Conservation (phyloP, 2,329 filamentous ascomycete species). For the Xylariaceae sp. region DNA sequence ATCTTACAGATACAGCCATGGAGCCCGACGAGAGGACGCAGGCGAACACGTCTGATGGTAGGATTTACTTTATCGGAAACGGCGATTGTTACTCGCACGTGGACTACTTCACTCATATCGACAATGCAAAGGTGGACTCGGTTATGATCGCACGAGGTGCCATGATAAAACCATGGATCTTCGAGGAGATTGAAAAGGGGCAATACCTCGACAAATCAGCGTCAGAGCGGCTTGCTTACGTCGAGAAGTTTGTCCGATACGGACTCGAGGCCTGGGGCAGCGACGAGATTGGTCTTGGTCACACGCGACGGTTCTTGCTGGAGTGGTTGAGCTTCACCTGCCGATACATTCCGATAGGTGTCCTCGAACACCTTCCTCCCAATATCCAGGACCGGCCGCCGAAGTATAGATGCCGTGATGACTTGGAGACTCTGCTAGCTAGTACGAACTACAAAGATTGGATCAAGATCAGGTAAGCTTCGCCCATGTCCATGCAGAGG, state of each 20-base stretch:
- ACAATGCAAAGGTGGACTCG: constrained; percentile 75
- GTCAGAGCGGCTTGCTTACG: constrained; percentile 73
- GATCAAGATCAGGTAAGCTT: constrained; percentile 92
- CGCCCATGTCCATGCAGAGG: not conserved
- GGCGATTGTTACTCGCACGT: constrained; percentile 92
- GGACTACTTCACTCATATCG: constrained; percentile 76
- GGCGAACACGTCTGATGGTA: constrained; percentile 58
- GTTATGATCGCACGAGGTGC: constrained; percentile 97
- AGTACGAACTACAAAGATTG: constrained; percentile 94
- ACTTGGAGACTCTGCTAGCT: constrained; percentile 87
- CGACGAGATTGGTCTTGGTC: constrained; percentile 88
- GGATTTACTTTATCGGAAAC: constrained; percentile 90
- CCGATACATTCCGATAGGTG: constrained; percentile 83
- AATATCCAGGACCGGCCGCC: constrained; percentile 85
- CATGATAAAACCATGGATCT: constrained; percentile 96
- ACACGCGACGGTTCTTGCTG: constrained; percentile 83
- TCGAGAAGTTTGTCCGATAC: constrained; percentile 86
- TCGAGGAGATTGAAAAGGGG: constrained; percentile 86
- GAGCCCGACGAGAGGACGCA: constrained; percentile 73
- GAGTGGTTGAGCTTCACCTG: constrained; percentile 94
- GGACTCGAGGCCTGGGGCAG: constrained; percentile 93
- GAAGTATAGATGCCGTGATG: constrained; percentile 74
- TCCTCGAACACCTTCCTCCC: constrained; percentile 84
- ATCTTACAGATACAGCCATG: constrained; percentile 65
- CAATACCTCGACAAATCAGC: constrained; percentile 96